Evolutionary conservation across 1,284 basidiomycete species (phyloP).

Genomic region (Acaromyces ingoldii): DNA sequence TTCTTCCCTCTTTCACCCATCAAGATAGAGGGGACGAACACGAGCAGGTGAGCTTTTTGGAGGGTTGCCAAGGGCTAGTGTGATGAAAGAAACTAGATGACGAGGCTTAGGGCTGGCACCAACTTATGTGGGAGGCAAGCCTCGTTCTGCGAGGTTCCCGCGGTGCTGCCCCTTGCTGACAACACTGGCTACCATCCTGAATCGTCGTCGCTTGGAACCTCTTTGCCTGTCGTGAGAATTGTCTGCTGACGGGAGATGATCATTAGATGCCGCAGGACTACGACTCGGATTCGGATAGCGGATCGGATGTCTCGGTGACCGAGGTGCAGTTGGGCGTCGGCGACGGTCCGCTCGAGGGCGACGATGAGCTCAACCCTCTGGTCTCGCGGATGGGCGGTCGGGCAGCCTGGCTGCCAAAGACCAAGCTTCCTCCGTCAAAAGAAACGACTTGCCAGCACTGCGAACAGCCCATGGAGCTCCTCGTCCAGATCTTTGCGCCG

Average conservation of each 20-base stretch:
- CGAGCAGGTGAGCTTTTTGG: neutral
- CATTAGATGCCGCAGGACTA: constrained; percentile 4
- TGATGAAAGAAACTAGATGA: constrained; percentile 11
- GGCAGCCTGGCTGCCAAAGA: constrained; percentile 42
- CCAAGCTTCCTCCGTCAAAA: constrained; percentile 18
- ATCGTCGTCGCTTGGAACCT: neutral
- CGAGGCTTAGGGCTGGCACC: constrained; percentile 6
- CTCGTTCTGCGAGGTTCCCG: neutral
- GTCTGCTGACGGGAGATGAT: neutral
- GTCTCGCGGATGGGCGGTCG: constrained; percentile 47
- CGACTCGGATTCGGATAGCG: constrained; percentile 18
- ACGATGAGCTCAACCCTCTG: constrained; percentile 46
- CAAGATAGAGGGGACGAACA: too few species aligned
- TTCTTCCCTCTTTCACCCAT: too few species aligned
- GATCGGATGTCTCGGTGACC: constrained; percentile 29
- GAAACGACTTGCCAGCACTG: constrained; percentile 31
- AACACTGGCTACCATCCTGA: constrained; percentile 11
- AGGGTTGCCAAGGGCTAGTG: neutral
- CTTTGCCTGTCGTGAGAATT: neutral
- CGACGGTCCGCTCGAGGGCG: constrained; percentile 39
- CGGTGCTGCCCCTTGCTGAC: neutral
- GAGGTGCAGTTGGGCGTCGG: constrained; percentile 44
- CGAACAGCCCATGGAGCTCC: constrained; percentile 43
- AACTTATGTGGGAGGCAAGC: constrained; percentile 6
- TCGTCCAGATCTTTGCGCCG: constrained; percentile 50